Base-by-base conservation (phyloP, 768 basidiomycete genomes). In the Collybia sordida region DNA sequence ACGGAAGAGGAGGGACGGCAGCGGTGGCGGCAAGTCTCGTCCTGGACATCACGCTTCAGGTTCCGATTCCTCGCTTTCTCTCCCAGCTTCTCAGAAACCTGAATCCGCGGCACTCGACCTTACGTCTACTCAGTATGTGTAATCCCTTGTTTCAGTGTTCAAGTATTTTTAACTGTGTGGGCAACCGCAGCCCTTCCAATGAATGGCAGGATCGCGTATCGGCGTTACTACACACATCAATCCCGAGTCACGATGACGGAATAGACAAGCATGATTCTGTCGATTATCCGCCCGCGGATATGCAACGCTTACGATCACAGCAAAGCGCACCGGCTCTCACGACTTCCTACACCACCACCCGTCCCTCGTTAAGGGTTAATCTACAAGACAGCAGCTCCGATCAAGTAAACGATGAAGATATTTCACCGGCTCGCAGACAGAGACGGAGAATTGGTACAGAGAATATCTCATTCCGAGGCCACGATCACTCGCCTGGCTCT, bases 191-290 rank as follows among this genome's bases (percentile, higher is more conserved):
- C 55, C 88, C 89, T 15, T 86, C 88, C 19, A 85, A 83, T 54
- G 88, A 92, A 66, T 92, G 90, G 90, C 90, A 92, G 65, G 88
- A 89, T 58, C 72, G 73, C 39, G 83, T 92, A 3, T 68, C 69
- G 3, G 56, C 66, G 21, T 75, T 75, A 68, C 67, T 76, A 34
- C 64, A 62, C 50, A 53, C 59, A 28, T 60, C 57, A 38, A 59
- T 59, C 54, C 49, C 62, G 18, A 58, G 31, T 36, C 46, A 27
- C 12, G 41, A 31, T 4, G 45, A 35, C 28, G 28, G 3, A 22
- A 17, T 34, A 12, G 24, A 40, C 12, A 18, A 34, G 17, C 23
- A 35, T 46, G 21, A 12, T 31, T 31, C 31, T 8, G 3, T 25
- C 3, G 47, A 49, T 15, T 27, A 27, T 14, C 31, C 31, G 14